These are phyloP conservation scores for Ganoderma boninense DNA, from an alignment of 1,284 basidiomycete genomes.

Conservation along the genomic window DNA sequence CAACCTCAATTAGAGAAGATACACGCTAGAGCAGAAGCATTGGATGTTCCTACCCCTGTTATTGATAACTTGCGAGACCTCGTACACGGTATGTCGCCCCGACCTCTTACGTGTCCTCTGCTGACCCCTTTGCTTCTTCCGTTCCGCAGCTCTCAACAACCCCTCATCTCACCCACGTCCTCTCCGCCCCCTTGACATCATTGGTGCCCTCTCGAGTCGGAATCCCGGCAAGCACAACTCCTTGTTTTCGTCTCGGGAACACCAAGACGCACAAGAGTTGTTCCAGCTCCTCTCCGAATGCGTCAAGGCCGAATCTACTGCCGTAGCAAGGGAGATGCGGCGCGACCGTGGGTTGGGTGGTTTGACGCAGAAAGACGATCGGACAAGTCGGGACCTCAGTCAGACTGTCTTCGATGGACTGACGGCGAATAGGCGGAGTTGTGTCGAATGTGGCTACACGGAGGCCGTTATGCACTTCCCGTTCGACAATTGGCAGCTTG, in stretches of 20 bases:
- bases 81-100: slow-evolving; percentile 60
- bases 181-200: slow-evolving; percentile 76
- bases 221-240: slow-evolving; percentile 64
- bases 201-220: slow-evolving; percentile 70
- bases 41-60: slow-evolving; percentile 85
- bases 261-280: slow-evolving; percentile 96
- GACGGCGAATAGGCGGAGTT: slow-evolving; percentile 84
- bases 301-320: slow-evolving; percentile 79
- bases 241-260: slow-evolving; percentile 85
- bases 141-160: slow-evolving; percentile 70
- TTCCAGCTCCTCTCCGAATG: slow-evolving; percentile 91
- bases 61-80: slow-evolving; percentile 79
- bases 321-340: slow-evolving; percentile 69
- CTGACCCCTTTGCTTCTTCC: slow-evolving; percentile 16
- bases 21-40: slow-evolving; percentile 74
- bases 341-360: slow-evolving; percentile 75
- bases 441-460: slow-evolving; percentile 85
- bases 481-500: slow-evolving; percentile 84
- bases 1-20: slow-evolving; percentile 78
- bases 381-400: slow-evolving; percentile 52
- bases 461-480: slow-evolving; percentile 90
- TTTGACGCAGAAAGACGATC: slow-evolving; percentile 42
- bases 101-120: slow-evolving; percentile 27
- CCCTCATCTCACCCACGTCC: slow-evolving; percentile 66
- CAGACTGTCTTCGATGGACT: slow-evolving; percentile 83